Percentiles rank a stretch among this genome's conserved stretches.
Evolutionary conservation across 2,329 filamentous ascomycete species (phyloP).

Genomic region (Laburnicola sp.): DNA sequence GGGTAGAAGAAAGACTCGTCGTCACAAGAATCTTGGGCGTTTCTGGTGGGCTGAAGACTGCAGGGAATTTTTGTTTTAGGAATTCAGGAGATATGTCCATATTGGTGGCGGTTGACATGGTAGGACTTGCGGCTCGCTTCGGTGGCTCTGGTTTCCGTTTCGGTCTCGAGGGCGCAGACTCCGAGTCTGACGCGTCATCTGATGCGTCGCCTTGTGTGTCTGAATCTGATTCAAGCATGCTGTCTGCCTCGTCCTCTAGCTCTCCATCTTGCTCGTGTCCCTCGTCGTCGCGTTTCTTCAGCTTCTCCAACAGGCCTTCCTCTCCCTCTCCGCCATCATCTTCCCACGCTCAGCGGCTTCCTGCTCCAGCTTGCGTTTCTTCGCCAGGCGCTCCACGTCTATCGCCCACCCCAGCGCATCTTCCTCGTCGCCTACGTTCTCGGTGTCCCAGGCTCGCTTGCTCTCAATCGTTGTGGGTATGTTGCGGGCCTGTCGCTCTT

Average conservation of each 20-base stretch:
- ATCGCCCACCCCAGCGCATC: conserved; percentile 50
- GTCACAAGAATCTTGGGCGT: conserved; percentile 87
- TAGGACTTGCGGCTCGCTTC: conserved; percentile 59
- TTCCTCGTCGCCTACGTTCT: conserved; percentile 49
- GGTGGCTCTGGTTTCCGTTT: conserved; percentile 46
- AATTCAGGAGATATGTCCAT: conserved; percentile 63
- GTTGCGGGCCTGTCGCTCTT: conserved; percentile 74
- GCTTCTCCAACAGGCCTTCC: conserved; percentile 39
- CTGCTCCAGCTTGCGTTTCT: conserved; percentile 49
- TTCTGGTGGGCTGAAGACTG: conserved; percentile 60
- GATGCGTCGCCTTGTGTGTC: conserved; percentile 57
- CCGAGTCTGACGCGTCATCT: conserved; percentile 52
- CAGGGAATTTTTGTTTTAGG: conserved; percentile 62
- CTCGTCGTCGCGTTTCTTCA: conserved; percentile 33
- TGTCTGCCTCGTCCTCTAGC: conserved; percentile 53
- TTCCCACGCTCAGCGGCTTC: conserved; percentile 35
- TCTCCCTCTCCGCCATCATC: conserved; percentile 25
- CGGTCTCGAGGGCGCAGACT: conserved; percentile 47
- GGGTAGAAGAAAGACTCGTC: conserved; percentile 82
- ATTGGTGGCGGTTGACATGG: conserved; percentile 61
- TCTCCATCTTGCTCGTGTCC: conserved; percentile 24
- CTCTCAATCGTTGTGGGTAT: conserved; percentile 58
- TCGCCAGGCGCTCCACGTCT: conserved; percentile 50
- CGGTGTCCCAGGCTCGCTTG: conserved; percentile 79
- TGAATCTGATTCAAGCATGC: conserved; percentile 68